Base-by-base conservation (phyloP, 2,329 filamentous ascomycete genomes). In the Arthrinium phaeospermum region DNA sequence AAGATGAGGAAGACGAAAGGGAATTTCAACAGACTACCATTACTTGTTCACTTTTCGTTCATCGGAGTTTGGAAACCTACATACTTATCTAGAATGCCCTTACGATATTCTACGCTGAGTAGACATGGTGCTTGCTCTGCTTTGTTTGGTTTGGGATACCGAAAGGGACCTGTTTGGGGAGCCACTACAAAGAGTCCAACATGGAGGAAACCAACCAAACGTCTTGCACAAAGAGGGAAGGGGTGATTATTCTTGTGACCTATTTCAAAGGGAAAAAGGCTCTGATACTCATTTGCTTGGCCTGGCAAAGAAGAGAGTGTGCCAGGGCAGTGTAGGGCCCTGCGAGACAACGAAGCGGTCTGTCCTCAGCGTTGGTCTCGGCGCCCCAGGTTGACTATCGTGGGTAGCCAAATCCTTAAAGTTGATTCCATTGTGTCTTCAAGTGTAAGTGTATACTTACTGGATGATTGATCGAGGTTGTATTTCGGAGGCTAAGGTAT, bases 121-220 rank as follows among this genome's bases (percentile, higher is more conserved):
- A n/a, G 22, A 41, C 34, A n/a, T 64, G 19, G 8, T 41, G 57
- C 30, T 61, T 61, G 53, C 30, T 61, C 22, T 41, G 57, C 57
- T 64, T 64, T 64, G 57, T 64, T 64, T 64, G 57, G 57, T 41
- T 41, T 64, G 57, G 57, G 22, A 64, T 64, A 24, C 57, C 57
- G 19, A 41, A 64, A 41, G 57, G 57, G 34, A 12, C 3, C 57
- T 41, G 57, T 64, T 64, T 41, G 34, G 57, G 57, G 57, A 61
- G n/a, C 8, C 8, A n/a, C 34, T 41, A 64, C 57, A 64, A 64
- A 64, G 57, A 64, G 10, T n/a, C 34, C 57, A 64, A 19, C 30
- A 5, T 41, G 10, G 10, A 41, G 34, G 19, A n/a, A 64, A 24
- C 19, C 34, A 61, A 64, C 34, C 34, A 41, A 64, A 24, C 22